These are phyloP conservation scores for Alloteropsis angusta DNA, from an alignment of 202 grass and related monocot genomes.

Conservation along the genomic window DNA sequence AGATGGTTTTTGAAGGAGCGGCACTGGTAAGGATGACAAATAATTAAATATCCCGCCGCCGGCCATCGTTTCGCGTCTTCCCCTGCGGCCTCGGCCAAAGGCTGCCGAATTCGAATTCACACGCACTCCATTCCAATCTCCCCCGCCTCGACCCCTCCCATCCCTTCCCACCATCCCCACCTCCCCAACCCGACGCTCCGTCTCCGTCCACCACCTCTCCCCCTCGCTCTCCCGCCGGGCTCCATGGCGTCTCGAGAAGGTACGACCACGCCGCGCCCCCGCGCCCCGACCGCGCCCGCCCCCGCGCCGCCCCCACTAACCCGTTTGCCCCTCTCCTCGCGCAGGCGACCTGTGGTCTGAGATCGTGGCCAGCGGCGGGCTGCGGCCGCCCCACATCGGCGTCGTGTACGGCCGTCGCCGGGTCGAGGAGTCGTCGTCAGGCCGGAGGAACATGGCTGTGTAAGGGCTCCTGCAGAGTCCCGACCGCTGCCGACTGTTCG, in stretches of 20 bases:
- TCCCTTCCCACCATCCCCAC: not conserved
- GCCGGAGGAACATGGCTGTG: constrained; percentile 19
- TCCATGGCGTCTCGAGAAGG: constrained; percentile 33
- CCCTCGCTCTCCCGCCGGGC: not conserved
- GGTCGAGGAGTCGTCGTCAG: constrained; percentile 23
- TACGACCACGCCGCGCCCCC: not conserved
- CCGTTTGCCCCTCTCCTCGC: not conserved
- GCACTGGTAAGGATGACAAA: too few relatives aligned
- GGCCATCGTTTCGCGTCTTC: not conserved
- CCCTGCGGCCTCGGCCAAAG: not conserved
- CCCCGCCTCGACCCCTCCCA: not conserved
- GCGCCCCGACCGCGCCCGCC: not conserved
- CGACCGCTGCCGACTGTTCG: not conserved
- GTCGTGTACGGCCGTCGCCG: constrained; percentile 60
- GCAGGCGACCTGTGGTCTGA: constrained; percentile 61
- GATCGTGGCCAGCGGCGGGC: constrained; percentile 43
- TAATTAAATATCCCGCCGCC: too few relatives aligned
- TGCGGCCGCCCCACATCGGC: constrained; percentile 14
- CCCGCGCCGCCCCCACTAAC: not conserved
- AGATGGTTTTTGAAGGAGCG: too few relatives aligned
- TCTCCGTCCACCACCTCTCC: not conserved
- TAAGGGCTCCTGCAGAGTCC: constrained; percentile 29
- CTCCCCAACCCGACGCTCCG: not conserved
- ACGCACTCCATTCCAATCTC: not conserved
- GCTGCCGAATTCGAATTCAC: not conserved